Evolutionary conservation across 2,329 filamentous ascomycete species (phyloP).

Genomic region (Capronia epimyces): DNA sequence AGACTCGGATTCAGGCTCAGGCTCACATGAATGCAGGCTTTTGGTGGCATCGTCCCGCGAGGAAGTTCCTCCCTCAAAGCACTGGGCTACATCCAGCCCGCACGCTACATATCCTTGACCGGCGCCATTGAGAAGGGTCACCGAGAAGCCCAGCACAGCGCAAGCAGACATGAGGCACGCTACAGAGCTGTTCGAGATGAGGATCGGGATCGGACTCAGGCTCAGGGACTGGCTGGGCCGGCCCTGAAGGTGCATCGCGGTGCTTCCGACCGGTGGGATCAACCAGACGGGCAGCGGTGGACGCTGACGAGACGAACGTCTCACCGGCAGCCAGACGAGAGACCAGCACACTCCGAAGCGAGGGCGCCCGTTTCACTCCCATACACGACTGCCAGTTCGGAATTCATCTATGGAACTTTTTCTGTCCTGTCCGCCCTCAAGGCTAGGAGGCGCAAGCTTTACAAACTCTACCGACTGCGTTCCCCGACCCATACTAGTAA

Average conservation of each 20-base stretch:
- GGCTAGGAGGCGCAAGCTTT: constrained; percentile 64
- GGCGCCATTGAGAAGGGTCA: constrained; percentile 66
- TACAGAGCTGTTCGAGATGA: constrained; percentile 1
- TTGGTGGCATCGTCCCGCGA: constrained; percentile 19
- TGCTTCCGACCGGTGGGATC: neutral
- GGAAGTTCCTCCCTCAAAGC: constrained; percentile 9
- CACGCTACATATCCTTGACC: constrained; percentile 52
- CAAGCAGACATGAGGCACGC: constrained; percentile 13
- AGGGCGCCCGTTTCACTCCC: constrained; percentile 43
- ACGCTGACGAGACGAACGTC: neutral
- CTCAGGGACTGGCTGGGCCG: too few relatives aligned
- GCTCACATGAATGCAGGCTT: constrained; percentile 15
- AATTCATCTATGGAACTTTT: constrained; percentile 83
- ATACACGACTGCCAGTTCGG: constrained; percentile 78
- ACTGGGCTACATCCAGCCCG: neutral
- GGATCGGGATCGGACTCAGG: neutral
- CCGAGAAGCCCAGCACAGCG: constrained; percentile 37
- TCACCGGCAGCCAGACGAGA: neutral
- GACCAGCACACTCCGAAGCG: neutral
- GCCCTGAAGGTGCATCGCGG: neutral
- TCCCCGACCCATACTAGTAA: constrained; percentile 1
- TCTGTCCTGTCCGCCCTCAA: constrained; percentile 74
- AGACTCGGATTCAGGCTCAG: too few relatives aligned
- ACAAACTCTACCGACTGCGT: constrained; percentile 68
- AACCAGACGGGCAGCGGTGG: neutral